Evolutionary conservation across 208 protist genomes (phyloP), one percentile per base, ranked within the genome.

Genomic region (Leishmania lainsoni): DNA sequence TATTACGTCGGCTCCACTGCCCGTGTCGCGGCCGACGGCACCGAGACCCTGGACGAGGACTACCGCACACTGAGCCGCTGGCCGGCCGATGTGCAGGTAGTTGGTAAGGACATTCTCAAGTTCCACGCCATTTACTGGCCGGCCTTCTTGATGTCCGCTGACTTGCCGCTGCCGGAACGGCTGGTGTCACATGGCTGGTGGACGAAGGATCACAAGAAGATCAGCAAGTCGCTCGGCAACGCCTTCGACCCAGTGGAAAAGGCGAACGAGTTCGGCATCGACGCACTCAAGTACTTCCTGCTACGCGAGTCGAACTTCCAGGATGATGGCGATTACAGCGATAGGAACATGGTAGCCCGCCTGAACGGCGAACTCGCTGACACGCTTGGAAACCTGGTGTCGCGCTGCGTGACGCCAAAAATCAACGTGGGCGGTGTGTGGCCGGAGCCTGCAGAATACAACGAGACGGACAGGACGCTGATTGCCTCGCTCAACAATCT

Each of bases 61-160:
- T 79, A 77, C 74, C 59, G 26, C 16, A 54, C 75, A 76, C 83
- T 95, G 52, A 74, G 89, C 35, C 86, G 91, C 52, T 98, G 94
- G 92, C 95, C 93, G 61, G 86, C 94, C 75, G 94, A 98, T 85
- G 79, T 93, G 75, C 98, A 99, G 85, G 86, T 99, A 0, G 94
- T 99, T 39, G 99, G 99, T 26, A 99, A 99, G 89, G 99, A 99
- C 86, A 99, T 99, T 81, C 82, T 99, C 29, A 97, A 99, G 82
- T 99, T 99, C 86, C 99, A 99, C 87, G 91, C 95, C 59, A 95
- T 99, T 75, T 99, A 99, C 87, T 99, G 99, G 99, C 99, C 99
- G 1, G 97, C 98, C 9, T 99, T 99, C 75, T 87, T 99, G 51
- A 90, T 99, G 78, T 98, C 96, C 20, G 96, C 97, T 1, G 98